These are phyloP conservation scores for Colletotrichum zoysiae DNA, from an alignment of 2,329 filamentous ascomycete genomes.

Conservation along the genomic window DNA sequence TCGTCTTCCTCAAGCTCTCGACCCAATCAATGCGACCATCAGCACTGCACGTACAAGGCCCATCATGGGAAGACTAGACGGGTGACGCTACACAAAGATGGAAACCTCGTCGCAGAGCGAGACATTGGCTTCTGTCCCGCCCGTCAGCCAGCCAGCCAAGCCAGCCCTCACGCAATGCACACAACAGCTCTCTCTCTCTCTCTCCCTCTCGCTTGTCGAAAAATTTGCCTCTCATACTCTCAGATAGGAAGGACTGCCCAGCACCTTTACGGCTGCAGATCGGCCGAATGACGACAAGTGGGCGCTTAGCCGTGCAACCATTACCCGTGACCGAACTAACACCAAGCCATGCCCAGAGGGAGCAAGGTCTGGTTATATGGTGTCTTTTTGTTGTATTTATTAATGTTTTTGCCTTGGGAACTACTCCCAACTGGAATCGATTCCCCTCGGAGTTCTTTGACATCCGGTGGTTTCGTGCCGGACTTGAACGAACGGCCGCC, in stretches of 20 bases:
- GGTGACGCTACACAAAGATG: slow-evolving; percentile 15
- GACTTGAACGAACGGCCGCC: slow-evolving; percentile 28
- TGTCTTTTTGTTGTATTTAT: neutral
- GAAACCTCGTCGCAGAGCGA: slow-evolving; percentile 29
- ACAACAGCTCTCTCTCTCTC: neutral
- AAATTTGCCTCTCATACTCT: slow-evolving; percentile 7
- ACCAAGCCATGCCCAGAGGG: slow-evolving; percentile 28
- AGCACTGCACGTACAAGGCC: slow-evolving; percentile 27
- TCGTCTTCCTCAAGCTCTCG: slow-evolving; percentile 16
- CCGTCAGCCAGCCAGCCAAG: neutral
- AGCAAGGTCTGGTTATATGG: slow-evolving; percentile 20
- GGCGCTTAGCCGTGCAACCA: slow-evolving; percentile 37
- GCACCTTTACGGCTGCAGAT: slow-evolving; percentile 33
- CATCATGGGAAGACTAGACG: slow-evolving; percentile 18
- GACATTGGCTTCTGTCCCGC: slow-evolving; percentile 14
- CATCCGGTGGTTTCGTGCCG: slow-evolving; percentile 30
- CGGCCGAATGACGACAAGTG: slow-evolving; percentile 28
- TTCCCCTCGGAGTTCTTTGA: slow-evolving; percentile 30
- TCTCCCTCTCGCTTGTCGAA: neutral
- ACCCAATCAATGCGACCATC: slow-evolving; percentile 29
- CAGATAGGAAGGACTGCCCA: slow-evolving; percentile 31
- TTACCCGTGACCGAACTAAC: slow-evolving; percentile 19
- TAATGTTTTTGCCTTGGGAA: too few relatives aligned
- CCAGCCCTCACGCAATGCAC: slow-evolving; percentile 7
- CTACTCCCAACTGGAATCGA: slow-evolving; percentile 1